Evolutionary conservation across 2,329 filamentous ascomycete species (phyloP).

Genomic region (Metarhizium humberi): DNA sequence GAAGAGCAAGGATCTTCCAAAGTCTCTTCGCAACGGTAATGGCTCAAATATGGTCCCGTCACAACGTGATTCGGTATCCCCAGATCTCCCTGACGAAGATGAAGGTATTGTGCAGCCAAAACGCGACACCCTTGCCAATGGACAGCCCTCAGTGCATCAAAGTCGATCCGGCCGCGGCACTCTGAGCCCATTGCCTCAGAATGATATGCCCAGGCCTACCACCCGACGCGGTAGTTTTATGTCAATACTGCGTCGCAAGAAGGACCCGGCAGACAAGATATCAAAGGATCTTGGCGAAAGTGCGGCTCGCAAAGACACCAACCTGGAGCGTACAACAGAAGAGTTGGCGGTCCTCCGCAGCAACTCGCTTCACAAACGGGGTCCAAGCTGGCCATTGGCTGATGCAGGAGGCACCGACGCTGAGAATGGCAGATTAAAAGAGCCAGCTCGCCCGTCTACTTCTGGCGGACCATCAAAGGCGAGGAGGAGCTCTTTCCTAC

Average conservation of each 20-base stretch:
- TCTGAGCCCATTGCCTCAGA: conserved; percentile 16
- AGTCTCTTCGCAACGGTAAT: conserved; percentile 18
- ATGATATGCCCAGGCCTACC: conserved; percentile 4
- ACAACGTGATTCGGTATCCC: conserved; percentile 29
- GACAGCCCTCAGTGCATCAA: conserved; percentile 22
- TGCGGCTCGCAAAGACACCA: conserved; percentile 52
- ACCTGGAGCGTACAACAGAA: conserved; percentile 47
- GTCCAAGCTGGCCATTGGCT: conserved; percentile 24
- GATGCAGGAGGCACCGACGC: conserved; percentile 19
- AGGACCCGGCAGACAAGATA: conserved; percentile 39
- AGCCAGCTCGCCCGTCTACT: conserved; percentile 23
- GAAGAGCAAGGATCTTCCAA: conserved; percentile 24
- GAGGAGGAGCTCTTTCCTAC: conserved; percentile 21
- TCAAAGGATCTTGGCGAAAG: conserved; percentile 46
- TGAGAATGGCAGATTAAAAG: conserved; percentile 15
- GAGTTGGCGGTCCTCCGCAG: conserved; percentile 40
- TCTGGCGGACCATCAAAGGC: conserved; percentile 17
- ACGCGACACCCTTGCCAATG: conserved; percentile 7
- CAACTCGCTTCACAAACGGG: conserved; percentile 20
- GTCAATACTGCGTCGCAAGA: conserved; percentile 55
- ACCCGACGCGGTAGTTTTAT: conserved; percentile 41
- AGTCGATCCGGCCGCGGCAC: conserved; percentile 32
- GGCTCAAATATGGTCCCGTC: conserved; percentile 2
- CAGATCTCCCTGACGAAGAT: conserved; percentile 52
- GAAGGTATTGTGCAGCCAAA: conserved; percentile 29